A percentile compares a stretch with the other conserved stretches of the same genome.
These are phyloP conservation scores for Echria macrotheca DNA, from an alignment of 495 filamentous ascomycete genomes.

Conservation along the genomic window DNA sequence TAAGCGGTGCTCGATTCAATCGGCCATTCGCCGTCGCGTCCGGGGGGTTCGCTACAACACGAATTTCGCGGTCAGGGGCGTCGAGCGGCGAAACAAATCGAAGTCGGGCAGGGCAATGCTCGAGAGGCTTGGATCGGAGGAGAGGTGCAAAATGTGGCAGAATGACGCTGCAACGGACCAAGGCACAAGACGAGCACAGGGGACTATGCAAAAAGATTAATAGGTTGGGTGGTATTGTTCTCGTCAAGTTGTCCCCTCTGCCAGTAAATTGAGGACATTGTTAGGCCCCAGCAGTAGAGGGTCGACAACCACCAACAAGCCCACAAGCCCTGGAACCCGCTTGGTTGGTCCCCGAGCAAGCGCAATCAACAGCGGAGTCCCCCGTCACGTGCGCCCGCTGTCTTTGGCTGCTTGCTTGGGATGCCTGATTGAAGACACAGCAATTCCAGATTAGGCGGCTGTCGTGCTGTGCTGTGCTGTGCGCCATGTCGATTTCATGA, in stretches of 20 bases:
- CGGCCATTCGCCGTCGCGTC: conserved; percentile 1
- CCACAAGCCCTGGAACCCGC: too few relatives aligned
- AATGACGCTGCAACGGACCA: too few relatives aligned
- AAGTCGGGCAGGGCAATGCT: too few relatives aligned
- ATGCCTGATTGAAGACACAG: conserved; percentile 3
- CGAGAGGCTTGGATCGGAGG: too few relatives aligned
- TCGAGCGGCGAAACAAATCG: too few relatives aligned
- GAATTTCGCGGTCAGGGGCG: background rate
- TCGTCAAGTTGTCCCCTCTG: conserved; percentile 1
- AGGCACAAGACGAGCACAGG: too few relatives aligned
- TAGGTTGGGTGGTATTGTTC: too few relatives aligned
- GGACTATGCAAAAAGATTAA: too few relatives aligned
- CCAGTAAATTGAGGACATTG: conserved; percentile 20
- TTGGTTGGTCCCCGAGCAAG: conserved; percentile 15
- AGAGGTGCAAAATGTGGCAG: too few relatives aligned
- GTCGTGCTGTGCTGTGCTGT: background rate
- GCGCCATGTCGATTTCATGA: background rate
- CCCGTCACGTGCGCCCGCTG: conserved; percentile 24
- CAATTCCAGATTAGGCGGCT: conserved; percentile 9
- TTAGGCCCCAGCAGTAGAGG: conserved; percentile 10
- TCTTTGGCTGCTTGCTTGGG: conserved; percentile 3
- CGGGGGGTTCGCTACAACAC: background rate
- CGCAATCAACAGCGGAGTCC: conserved; percentile 17
- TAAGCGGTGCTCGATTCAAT: background rate
- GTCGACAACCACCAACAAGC: conserved; percentile 22